Evolutionary conservation across 352 stramenopile species (phyloP).

Genomic region (Phytophthora megakarya): DNA sequence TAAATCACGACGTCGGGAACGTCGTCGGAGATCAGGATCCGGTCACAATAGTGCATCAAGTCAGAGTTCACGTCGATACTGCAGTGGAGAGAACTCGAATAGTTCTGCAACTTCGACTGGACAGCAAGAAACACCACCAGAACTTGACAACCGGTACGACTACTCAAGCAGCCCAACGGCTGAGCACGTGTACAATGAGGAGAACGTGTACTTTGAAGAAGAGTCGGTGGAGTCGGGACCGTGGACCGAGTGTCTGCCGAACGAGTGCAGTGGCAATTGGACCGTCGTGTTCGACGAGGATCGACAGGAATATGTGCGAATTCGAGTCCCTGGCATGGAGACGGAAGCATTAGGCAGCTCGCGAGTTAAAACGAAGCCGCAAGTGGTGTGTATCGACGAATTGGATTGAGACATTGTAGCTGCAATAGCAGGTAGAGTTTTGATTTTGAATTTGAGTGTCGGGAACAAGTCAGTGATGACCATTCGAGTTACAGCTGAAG

Average conservation of each 20-base stretch:
- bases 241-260: constrained; percentile 31
- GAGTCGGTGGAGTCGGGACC: constrained; percentile 27
- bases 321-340: constrained; percentile 26
- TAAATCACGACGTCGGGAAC: constrained; percentile 22
- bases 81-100: constrained; percentile 25
- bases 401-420: constrained; percentile 35
- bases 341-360: constrained; percentile 12
- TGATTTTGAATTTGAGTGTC: no score
- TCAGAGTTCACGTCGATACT: constrained; percentile 14
- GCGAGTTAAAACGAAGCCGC: constrained; percentile 22
- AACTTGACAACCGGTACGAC: constrained; percentile 11
- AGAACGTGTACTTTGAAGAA: constrained; percentile 20
- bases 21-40: constrained; percentile 19
- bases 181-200: constrained; percentile 20
- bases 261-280: constrained; percentile 22
- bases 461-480: no score
- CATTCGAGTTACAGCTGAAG: neutral
- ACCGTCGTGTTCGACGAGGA: constrained; percentile 38
- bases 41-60: constrained; percentile 10
- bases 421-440: no score
- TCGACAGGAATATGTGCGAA: constrained; percentile 32
- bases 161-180: constrained; percentile 27
- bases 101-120: constrained; percentile 27
- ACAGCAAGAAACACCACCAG: constrained; percentile 9
- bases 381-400: constrained; percentile 57